Base-by-base conservation (phyloP, 1,284 basidiomycete species). In the Sporisorium exsertum region DNA sequence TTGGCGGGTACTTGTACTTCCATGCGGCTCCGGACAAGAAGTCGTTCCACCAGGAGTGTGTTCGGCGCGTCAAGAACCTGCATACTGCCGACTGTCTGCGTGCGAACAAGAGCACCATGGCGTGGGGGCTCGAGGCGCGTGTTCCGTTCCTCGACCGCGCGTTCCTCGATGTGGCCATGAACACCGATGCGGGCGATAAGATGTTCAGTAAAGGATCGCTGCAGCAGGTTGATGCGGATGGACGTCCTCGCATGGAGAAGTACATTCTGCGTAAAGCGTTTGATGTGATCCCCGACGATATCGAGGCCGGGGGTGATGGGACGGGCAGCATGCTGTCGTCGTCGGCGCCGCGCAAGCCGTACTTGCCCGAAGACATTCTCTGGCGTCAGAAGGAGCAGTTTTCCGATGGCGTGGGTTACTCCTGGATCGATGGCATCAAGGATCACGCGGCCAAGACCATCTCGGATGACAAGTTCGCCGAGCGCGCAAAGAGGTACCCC, bases 301-400 rank as follows among this genome's bases (percentile, higher is more conserved):
- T 92, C 80, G 94, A 94, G 16, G 78, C 71, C 6, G 78, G 78
- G 27, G 61, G 72, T 15, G 60, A 73, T 13, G 64, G 74, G 22
- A 61, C 58, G 3, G 80, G 69, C 15, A 59, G 57, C 37, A 60
- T 27, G 49, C 68, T 68, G 33, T 35, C 69, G 0, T 16, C 52
- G 22, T 37, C 46, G 4, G 53, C 60, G 8, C 51, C 55, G 18
- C 57, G 52, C 20, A 84, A 73, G 43, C 91, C 95, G 5, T 99
- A 98, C 88, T 90, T 99, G 59, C 97, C 97, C 22, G 90, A 90
- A 71, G 93, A 92, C 37, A 98, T 99, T 81, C 89, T 99, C 45
- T 99, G 97, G 97, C 90, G 97, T 72, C 97, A 99, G 86, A 99
- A 99, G 87, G 97, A 99, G 87, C 95, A 98, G 84, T 99, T 99